phyloP scores from a whole-genome alignment of 208 protist genomes.

The Porcisia deanei region DNA sequence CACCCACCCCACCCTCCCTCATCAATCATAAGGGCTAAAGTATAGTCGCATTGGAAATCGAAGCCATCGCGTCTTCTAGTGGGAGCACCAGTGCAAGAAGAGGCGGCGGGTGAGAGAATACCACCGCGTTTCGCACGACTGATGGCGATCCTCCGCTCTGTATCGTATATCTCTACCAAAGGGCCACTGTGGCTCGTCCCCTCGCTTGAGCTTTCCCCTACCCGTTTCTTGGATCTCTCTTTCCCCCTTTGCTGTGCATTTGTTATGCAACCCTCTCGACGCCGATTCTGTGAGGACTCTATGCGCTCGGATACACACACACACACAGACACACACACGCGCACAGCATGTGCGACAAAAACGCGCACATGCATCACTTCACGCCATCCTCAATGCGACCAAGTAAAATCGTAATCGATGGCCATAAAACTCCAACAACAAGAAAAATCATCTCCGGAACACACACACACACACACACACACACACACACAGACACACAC shows the following conservation, averaged over 20 bases:
- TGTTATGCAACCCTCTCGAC: background rate
- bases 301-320: background rate
- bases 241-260: background rate
- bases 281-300: conserved; percentile 1
- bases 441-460: background rate
- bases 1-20: background rate
- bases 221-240: background rate
- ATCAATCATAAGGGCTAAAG: background rate
- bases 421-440: background rate
- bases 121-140: background rate
- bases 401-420: background rate
- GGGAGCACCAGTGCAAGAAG: background rate
- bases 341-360: background rate
- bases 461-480: background rate
- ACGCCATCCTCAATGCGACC: background rate
- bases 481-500: too few species aligned
- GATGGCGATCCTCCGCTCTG: background rate
- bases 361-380: background rate
- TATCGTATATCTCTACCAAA: background rate
- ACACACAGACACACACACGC: background rate
- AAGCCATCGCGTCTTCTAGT: background rate
- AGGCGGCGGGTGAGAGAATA: background rate
- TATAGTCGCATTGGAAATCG: background rate
- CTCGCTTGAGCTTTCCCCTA: background rate
- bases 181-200: background rate